Evolutionary conservation across 805 yeast genomes (phyloP), one percentile per base, ranked within the genome.

Genomic region (Monosporozyma servazzii): DNA sequence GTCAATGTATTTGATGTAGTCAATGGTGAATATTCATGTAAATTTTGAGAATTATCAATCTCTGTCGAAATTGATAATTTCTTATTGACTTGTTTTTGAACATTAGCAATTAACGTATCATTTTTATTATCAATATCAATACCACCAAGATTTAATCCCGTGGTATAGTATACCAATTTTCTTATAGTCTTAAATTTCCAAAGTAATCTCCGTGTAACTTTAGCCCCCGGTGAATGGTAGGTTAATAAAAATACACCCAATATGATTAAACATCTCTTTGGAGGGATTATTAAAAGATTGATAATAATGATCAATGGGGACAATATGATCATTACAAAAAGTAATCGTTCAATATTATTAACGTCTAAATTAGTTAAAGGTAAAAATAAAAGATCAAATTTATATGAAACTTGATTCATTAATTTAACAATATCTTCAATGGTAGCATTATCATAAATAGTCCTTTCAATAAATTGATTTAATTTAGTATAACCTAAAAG

Each of bases 361-460:
- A 85, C 76, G 2, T 89, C 81, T 56, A 91, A 72, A n/a, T 81
- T 81, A 1, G 90, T 81, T 47, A 91, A 72, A n/a, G 99, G 98
- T 25, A 83, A 75, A 44, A 90, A 71, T 47, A 91, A 71, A 63
- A 88, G 70, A 61, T 88, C 95, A 6, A 87, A 80, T 60, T 89
- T 82, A 51, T 82, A 76, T 51, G 88, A 80, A 4, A 88, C 82
- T 20, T 84, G 76, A 5, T 90, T 81, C 62, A 93, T 76, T 6
- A 84, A 78, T 54, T 81, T 87, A 10, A 90, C 82, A 44, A 88
- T 85, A 53, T 88, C 91, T 64, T 91, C 98, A 54, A 93, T 72
- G 0, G 96, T 87, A 13, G 97, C 93, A 29, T 71, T 71, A 36
- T 74, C 77, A 54, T 86, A 80, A 5, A 54, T 45, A 4, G 42